These are phyloP conservation scores for Psilocybe mexicana DNA, from an alignment of 1,284 basidiomycete genomes.

Conservation along the genomic window DNA sequence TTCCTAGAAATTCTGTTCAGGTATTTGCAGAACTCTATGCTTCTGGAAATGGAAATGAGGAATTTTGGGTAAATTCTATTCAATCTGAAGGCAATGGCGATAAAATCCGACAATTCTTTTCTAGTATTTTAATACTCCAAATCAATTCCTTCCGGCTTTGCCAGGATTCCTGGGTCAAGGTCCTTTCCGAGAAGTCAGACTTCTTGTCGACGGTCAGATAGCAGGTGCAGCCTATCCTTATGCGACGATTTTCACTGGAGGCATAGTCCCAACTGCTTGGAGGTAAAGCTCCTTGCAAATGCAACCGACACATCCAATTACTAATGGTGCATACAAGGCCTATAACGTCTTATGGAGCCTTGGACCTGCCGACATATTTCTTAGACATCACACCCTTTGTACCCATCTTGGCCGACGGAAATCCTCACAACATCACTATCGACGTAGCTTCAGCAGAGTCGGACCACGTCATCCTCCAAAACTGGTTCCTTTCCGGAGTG, in stretches of 20 bases:
- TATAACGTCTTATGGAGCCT: conserved; percentile 75
- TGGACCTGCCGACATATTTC: conserved; percentile 79
- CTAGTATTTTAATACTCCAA: conserved; percentile 72
- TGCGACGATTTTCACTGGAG: conserved; percentile 81
- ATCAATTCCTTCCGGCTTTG: conserved; percentile 56
- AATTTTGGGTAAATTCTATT: conserved; percentile 64
- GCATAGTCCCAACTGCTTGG: conserved; percentile 74
- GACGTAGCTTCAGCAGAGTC: conserved; percentile 73
- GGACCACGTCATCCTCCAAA: conserved; percentile 64
- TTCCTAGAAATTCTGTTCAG: conserved; percentile 67
- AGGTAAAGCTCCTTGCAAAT: conserved; percentile 38
- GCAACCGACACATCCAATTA: not conserved
- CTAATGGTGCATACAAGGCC: conserved; percentile 45
- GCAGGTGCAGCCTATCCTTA: conserved; percentile 80
- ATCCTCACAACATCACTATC: conserved; percentile 66
- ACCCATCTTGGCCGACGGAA: conserved; percentile 67
- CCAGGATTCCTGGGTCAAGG: conserved; percentile 62
- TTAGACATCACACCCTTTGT: conserved; percentile 80
- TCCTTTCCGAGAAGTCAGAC: conserved; percentile 77
- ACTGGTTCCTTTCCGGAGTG: conserved; percentile 78
- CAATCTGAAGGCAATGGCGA: no score
- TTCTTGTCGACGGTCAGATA: conserved; percentile 73
- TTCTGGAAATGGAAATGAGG: conserved; percentile 73
- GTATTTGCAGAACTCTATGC: conserved; percentile 73
- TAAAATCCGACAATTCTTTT: not conserved